Percentiles rank a stretch among this genome's conserved stretches.
These are phyloP conservation scores for Ochromonas danica DNA, from an alignment of 108 stramenopile species.

Conservation along the genomic window DNA sequence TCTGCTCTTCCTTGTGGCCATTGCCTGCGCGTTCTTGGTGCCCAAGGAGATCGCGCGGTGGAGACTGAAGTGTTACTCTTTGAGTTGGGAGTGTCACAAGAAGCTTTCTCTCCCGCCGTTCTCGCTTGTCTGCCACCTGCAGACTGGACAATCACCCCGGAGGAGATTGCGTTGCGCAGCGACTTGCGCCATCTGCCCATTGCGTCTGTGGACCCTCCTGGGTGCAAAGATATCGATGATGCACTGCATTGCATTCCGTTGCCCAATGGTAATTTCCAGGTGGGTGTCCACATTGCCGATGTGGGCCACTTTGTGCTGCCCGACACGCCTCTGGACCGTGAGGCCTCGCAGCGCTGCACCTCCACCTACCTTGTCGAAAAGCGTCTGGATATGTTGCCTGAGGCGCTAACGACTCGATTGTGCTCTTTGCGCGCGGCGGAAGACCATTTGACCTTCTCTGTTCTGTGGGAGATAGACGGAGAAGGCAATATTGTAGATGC, in stretches of 20 bases:
- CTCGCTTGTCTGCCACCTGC: constrained; percentile 90
- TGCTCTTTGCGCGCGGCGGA: constrained; percentile 89
- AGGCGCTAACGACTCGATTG: constrained; percentile 83
- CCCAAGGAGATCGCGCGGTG: constrained; percentile 81
- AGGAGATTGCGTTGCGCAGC: constrained; percentile 57
- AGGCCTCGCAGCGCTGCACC: constrained; percentile 51
- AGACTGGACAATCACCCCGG: constrained; percentile 74
- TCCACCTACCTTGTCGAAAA: constrained; percentile 96
- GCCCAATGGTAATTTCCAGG: constrained; percentile 83
- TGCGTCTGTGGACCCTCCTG: constrained; percentile 95
- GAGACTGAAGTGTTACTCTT: constrained; percentile 91
- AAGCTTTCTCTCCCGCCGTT: constrained; percentile 89
- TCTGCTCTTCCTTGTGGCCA: constrained; percentile 85
- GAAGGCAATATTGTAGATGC: constrained; percentile 69
- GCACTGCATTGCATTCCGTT: constrained; percentile 84
- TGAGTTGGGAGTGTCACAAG: constrained; percentile 90
- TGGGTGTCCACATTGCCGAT: constrained; percentile 98
- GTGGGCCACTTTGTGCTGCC: constrained; percentile 94
- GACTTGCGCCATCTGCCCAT: constrained; percentile 88
- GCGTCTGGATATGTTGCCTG: constrained; percentile 95
- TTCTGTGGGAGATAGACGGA: constrained; percentile 82
- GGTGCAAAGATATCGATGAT: constrained; percentile 99
- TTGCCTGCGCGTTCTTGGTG: constrained; percentile 81
- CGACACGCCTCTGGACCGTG: constrained; percentile 83
- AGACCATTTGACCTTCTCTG: constrained; percentile 83